Conservation (phyloP, 2,329 filamentous ascomycete genomes). For the Penicillium decumbens region DNA sequence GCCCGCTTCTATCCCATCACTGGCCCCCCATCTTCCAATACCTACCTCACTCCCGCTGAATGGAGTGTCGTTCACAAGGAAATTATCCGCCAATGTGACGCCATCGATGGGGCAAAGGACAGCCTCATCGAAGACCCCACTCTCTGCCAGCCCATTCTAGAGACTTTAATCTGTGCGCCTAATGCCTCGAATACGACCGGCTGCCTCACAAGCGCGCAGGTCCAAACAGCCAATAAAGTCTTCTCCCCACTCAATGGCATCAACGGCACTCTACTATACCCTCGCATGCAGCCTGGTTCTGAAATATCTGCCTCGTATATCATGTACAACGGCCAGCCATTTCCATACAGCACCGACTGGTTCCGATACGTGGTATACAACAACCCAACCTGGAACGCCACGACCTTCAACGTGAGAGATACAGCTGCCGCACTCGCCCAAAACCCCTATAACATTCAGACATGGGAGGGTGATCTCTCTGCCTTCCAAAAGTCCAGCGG, state of each 20-base stretch:
- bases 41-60: conserved; percentile 26
- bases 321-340: conserved; percentile 38
- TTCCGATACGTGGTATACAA: conserved; percentile 44
- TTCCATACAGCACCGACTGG: conserved; percentile 41
- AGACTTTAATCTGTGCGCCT: conserved; percentile 30
- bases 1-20: conserved; percentile 42
- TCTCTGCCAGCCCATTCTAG: conserved; percentile 32
- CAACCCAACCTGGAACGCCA: conserved; percentile 38
- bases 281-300: conserved; percentile 35
- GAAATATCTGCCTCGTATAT: conserved; percentile 26
- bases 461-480: conserved; percentile 47
- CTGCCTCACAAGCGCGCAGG: conserved; percentile 32
- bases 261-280: conserved; percentile 31
- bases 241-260: conserved; percentile 33
- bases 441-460: conserved; percentile 49
- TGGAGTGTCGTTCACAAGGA: conserved; percentile 35
- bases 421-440: conserved; percentile 33
- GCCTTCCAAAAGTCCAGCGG: conserved; percentile 44
- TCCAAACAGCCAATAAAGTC: conserved; percentile 27
- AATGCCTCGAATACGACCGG: conserved; percentile 14
- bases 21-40: conserved; percentile 33
- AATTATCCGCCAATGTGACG: conserved; percentile 35
- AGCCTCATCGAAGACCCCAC: conserved; percentile 38
- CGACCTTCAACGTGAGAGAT: conserved; percentile 38
- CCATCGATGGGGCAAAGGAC: conserved; percentile 30